Conservation (phyloP, 352 stramenopile species). For the Phytophthora nicotianae region DNA sequence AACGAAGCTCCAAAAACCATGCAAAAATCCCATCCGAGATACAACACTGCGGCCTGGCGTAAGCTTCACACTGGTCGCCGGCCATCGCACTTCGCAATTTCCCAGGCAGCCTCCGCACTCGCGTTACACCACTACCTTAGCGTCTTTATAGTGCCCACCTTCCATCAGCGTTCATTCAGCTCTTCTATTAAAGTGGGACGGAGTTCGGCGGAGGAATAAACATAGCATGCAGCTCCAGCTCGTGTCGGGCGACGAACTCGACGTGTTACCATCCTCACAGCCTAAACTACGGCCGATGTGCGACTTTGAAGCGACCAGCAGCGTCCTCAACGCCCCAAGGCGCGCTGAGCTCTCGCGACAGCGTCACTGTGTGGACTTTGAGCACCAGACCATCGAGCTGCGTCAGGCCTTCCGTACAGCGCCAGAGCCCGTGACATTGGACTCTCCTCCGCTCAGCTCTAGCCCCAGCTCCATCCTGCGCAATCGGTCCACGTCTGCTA, state of each 20-base stretch:
- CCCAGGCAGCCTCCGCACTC: conserved; percentile 3
- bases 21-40: conserved; percentile 41
- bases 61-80: conserved; percentile 28
- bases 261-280: conserved; percentile 13
- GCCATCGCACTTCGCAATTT: conserved; percentile 37
- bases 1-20: conserved; percentile 45
- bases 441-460: conserved; percentile 34
- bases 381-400: conserved; percentile 51
- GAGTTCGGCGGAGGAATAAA: background rate
- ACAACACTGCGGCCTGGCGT: conserved; percentile 36
- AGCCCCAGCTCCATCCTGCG: conserved; percentile 29
- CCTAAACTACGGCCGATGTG: conserved; percentile 30
- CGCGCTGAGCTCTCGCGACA: conserved; percentile 57
- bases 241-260: conserved; percentile 26
- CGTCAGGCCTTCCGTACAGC: conserved; percentile 64
- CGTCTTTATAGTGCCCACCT: background rate
- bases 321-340: conserved; percentile 42
- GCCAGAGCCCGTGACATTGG: conserved; percentile 46
- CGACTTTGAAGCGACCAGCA: conserved; percentile 54
- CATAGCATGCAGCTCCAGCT: conserved; percentile 40
- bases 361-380: conserved; percentile 54
- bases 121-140: background rate
- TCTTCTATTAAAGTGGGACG: conserved; percentile 5
- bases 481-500: conserved; percentile 17
- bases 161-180: conserved; percentile 2